Percentiles rank a stretch among this genome's conserved stretches.
Evolutionary conservation across 139 green algal genomes (phyloP).

Genomic region (Deuterostichococcus epilithicus): DNA sequence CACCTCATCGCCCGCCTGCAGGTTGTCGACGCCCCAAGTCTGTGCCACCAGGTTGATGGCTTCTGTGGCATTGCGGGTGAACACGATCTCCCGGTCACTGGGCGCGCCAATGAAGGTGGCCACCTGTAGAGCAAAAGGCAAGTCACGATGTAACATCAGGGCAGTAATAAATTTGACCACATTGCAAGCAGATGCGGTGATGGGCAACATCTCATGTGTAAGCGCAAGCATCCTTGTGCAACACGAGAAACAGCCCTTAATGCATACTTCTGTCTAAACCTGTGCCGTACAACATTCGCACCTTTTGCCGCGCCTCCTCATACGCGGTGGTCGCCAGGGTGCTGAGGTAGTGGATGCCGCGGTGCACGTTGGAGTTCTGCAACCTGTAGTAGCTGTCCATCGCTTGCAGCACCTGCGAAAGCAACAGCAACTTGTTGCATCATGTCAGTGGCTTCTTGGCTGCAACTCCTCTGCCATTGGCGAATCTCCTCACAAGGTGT

Average conservation of each 20-base stretch:
- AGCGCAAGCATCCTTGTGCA: too few relatives aligned
- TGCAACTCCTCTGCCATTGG: too few relatives aligned
- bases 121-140: background rate
- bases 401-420: conserved; percentile 14
- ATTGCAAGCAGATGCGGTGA: too few relatives aligned
- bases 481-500: too few relatives aligned
- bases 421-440: too few relatives aligned
- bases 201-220: too few relatives aligned
- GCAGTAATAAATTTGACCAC: too few relatives aligned
- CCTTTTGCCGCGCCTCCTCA: conserved; percentile 81
- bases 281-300: too few relatives aligned
- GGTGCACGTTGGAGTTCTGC: conserved; percentile 97
- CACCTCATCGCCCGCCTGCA: conserved; percentile 91
- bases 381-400: conserved; percentile 48
- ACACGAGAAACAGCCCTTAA: too few relatives aligned
- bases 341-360: conserved; percentile 82
- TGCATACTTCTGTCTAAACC: too few relatives aligned
- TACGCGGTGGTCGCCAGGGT: conserved; percentile 83
- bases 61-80: conserved; percentile 92
- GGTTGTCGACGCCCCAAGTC: conserved; percentile 82
- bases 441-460: too few relatives aligned
- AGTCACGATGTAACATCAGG: too few relatives aligned
- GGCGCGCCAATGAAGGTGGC: conserved; percentile 82
- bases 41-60: conserved; percentile 97
- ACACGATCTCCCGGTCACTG: conserved; percentile 80